Percentiles rank a stretch among this genome's conserved stretches.
phyloP scores from a whole-genome alignment of 208 protist genomes.

The Wallacemonas sp. region DNA sequence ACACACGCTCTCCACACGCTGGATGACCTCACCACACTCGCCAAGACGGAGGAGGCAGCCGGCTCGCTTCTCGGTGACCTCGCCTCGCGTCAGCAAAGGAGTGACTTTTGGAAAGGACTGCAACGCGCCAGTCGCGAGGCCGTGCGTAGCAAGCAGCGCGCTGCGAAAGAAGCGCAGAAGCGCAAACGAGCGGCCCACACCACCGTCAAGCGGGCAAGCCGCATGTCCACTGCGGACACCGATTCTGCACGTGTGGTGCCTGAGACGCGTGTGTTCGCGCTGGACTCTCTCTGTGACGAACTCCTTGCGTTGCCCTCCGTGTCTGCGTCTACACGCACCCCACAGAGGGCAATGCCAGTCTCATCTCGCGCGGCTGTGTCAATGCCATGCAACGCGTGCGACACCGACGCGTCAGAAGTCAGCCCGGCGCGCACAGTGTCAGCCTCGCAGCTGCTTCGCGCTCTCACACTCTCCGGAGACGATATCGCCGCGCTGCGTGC shows the following conservation, averaged over 20 bases:
- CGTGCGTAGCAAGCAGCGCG: slow-evolving; percentile 11
- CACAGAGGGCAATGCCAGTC: background rate
- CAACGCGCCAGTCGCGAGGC: slow-evolving; percentile 35
- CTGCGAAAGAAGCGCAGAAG: background rate
- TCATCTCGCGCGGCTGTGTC: background rate
- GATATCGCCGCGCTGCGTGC: slow-evolving; percentile 9
- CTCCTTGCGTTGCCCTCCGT: background rate
- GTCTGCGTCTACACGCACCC: background rate
- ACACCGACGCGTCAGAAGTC: too few relatives aligned
- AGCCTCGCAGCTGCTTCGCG: slow-evolving; percentile 9
- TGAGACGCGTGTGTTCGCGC: background rate
- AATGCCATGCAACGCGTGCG: background rate
- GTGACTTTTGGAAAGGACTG: slow-evolving; percentile 59
- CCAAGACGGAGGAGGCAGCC: slow-evolving; percentile 34
- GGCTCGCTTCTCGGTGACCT: slow-evolving; percentile 47
- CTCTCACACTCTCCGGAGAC: slow-evolving; percentile 3
- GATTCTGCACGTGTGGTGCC: background rate
- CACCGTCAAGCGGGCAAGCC: background rate
- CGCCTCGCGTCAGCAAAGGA: slow-evolving; percentile 62
- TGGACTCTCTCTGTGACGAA: slow-evolving; percentile 13
- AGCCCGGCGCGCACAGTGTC: too few relatives aligned
- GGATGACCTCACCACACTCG: slow-evolving; percentile 35
- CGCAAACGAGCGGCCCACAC: background rate
- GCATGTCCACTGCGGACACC: background rate
- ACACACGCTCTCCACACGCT: slow-evolving; percentile 37